These are phyloP conservation scores for Podospora comata DNA, from an alignment of 495 filamentous ascomycete genomes.

Conservation along the genomic window DNA sequence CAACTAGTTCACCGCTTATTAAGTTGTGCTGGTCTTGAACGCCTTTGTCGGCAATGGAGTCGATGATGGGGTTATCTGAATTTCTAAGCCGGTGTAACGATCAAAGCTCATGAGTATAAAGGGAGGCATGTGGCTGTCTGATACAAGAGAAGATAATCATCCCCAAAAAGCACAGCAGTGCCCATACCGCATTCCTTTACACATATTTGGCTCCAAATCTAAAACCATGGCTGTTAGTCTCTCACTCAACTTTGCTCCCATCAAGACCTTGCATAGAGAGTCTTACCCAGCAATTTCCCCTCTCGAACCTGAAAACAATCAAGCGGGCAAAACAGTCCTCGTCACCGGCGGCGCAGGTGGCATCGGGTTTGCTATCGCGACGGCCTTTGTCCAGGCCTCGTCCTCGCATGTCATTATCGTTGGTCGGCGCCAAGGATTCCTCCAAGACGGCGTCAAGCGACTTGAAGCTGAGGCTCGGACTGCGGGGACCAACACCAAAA, in stretches of 20 bases:
- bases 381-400: slow-evolving; percentile 35
- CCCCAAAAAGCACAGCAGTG: background rate
- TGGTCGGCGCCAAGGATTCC: slow-evolving; percentile 24
- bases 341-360: slow-evolving; percentile 45
- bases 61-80: background rate
- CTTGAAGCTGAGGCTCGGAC: slow-evolving; percentile 20
- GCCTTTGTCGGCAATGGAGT: background rate
- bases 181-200: background rate
- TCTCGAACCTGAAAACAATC: slow-evolving; percentile 34
- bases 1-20: background rate
- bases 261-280: slow-evolving; percentile 33
- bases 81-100: background rate
- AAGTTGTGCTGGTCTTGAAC: background rate
- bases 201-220: background rate
- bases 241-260: slow-evolving; percentile 6
- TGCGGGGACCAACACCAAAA: slow-evolving; percentile 15
- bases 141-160: background rate
- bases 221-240: background rate
- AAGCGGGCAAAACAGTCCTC: slow-evolving; percentile 44
- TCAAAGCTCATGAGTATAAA: background rate
- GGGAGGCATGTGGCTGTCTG: background rate
- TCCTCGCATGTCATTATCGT: slow-evolving; percentile 36
- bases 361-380: slow-evolving; percentile 40
- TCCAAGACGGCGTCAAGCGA: slow-evolving; percentile 15
- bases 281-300: slow-evolving; percentile 47